Base-by-base conservation (phyloP, 768 basidiomycete genomes). In the Trametes cinnabarina region DNA sequence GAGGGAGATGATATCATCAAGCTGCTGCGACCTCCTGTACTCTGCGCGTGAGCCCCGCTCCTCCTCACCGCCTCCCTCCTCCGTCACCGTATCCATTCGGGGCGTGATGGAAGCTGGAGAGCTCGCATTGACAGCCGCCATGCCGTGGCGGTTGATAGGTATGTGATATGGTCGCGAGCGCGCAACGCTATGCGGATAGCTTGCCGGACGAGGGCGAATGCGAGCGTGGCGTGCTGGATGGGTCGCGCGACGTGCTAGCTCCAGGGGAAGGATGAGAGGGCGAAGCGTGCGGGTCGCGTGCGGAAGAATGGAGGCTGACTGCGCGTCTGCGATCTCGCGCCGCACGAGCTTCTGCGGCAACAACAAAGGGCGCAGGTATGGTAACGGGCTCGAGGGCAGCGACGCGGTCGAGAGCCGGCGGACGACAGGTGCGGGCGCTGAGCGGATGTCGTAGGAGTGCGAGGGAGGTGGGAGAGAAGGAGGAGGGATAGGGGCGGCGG, bases 311-410 rank as follows among this genome's bases (percentile, higher is more conserved):
- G 50, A 51, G 26, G 55, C 40, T 8, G 48, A 43, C 37, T 61
- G 59, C 28, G 59, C 58, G 15, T 55, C 34, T 23, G 39, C 58
- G 37, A 60, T 49, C 52, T 54, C 55, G 14, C 57, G 57, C 22
- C 47, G 48, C 23, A 55, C 66, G 37, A 69, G 34, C 43, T 67
- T 59, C 63, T 66, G 65, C 26, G 68, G 63, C 14, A 69, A 60
- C 19, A 67, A 19, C 44, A 69, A 57, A 19, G 63, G 60, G 15
- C 66, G 66, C 14, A 67, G 63, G 15, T 51, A 40, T 15, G 48
- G 48, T 17, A 37, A 22, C 34, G 49, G 25, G 22, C 42, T 51
- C 17, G 41, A 39, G 44, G 40, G 47, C 6, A 30, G 30, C 19
- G 23, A 10, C 22, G 37, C 11, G 22, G 28, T 42, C n/a, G 28